Conservation (phyloP, 768 basidiomycete species). For the Coprinopsis strossmayeri region DNA sequence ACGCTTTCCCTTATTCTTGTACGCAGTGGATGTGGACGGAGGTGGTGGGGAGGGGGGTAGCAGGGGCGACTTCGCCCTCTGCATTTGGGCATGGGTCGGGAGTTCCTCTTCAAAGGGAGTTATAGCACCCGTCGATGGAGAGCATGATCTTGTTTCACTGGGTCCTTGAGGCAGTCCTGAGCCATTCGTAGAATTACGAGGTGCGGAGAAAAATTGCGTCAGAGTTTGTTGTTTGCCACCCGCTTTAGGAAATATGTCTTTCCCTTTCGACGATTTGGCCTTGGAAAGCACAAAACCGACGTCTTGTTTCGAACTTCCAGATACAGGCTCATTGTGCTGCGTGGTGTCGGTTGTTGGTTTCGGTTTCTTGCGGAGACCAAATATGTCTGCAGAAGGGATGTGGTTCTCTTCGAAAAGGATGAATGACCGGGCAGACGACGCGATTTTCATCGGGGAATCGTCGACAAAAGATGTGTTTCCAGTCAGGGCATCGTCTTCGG, state of each 20-base stretch:
- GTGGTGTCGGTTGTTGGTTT: not conserved
- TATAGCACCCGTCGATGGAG: constrained; percentile 25
- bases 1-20: constrained; percentile 23
- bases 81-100: constrained; percentile 10
- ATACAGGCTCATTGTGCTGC: not conserved
- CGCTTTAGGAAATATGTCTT: not conserved
- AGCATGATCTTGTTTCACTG: constrained; percentile 34
- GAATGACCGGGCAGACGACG: constrained; percentile 53
- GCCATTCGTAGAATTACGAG: constrained; percentile 1
- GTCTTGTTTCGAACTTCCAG: not conserved
- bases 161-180: not conserved
- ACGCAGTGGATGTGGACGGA: constrained; percentile 13
- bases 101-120: constrained; percentile 17
- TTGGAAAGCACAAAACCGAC: not conserved
- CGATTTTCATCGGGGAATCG: constrained; percentile 66
- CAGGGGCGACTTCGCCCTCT: constrained; percentile 26
- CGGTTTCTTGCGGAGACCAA: constrained; percentile 8
- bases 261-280: not conserved
- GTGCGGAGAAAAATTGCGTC: not conserved
- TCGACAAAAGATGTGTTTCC: constrained; percentile 50
- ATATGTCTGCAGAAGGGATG: constrained; percentile 10
- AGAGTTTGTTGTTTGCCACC: not conserved
- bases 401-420: constrained; percentile 55
- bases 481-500: constrained; percentile 20
- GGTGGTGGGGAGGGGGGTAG: constrained; percentile 70